Evolutionary conservation across 139 green algal species (phyloP).

Genomic region (Chlorella sp.): DNA sequence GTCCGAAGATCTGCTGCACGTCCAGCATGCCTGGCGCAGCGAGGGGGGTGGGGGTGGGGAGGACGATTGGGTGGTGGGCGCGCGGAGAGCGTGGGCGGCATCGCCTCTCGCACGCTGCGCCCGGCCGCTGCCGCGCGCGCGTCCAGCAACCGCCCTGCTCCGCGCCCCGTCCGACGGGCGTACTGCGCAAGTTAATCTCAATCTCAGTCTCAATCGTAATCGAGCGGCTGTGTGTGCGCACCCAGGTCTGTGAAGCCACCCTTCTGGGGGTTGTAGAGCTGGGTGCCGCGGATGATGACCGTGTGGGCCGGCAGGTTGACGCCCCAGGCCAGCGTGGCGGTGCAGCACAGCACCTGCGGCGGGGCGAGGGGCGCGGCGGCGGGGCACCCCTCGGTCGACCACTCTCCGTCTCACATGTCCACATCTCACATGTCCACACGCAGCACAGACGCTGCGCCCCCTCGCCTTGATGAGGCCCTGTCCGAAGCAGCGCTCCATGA

Average conservation of each 20-base stretch:
- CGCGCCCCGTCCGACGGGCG: too few relatives aligned
- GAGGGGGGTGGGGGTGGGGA: not conserved
- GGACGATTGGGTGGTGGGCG: too few relatives aligned
- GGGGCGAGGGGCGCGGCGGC: not conserved
- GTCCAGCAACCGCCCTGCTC: not conserved
- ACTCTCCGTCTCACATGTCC: too few relatives aligned
- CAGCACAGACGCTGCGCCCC: too few relatives aligned
- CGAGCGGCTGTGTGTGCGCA: too few relatives aligned
- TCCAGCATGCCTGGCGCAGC: conserved; percentile 87
- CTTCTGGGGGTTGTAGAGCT: conserved; percentile 95
- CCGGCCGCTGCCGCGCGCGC: not conserved
- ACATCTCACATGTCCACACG: too few relatives aligned
- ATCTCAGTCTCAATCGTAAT: too few relatives aligned
- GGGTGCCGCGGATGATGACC: conserved; percentile 98
- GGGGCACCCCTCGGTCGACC: too few relatives aligned
- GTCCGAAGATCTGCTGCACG: conserved; percentile 99
- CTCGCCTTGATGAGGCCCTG: conserved; percentile 81
- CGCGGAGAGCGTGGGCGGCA: not conserved
- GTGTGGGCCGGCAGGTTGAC: conserved; percentile 98
- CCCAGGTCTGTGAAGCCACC: conserved; percentile 91
- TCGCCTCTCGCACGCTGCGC: not conserved
- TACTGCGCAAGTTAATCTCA: too few relatives aligned
- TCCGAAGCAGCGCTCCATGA: conserved; percentile 92
- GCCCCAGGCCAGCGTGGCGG: conserved; percentile 97
- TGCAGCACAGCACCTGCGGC: conserved; percentile 88